Conservation (phyloP, 2,329 filamentous ascomycete species). For the Ophiostoma piceae region DNA sequence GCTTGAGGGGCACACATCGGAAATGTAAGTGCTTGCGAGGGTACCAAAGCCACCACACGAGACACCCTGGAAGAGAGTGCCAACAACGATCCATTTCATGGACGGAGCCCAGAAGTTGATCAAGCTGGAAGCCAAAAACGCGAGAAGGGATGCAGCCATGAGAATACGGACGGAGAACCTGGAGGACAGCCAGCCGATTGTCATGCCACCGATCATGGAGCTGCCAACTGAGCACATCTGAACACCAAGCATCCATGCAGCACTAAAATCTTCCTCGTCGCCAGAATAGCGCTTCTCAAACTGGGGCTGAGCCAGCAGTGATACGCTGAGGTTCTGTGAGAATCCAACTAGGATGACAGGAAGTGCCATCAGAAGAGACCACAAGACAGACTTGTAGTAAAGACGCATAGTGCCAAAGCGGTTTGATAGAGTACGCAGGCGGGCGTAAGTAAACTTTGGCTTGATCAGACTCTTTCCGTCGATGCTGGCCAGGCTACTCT, state of each 20-base stretch:
- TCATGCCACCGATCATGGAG: constrained; percentile 26
- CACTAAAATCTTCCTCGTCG: constrained; percentile 23
- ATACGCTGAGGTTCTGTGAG: constrained; percentile 27
- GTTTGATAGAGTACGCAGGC: not conserved
- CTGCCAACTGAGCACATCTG: constrained; percentile 28
- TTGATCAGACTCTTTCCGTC: constrained; percentile 12
- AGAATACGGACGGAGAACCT: constrained; percentile 21
- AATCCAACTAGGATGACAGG: constrained; percentile 29
- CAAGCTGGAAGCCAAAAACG: constrained; percentile 24
- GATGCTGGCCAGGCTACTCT: not conserved
- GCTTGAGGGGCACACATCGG: constrained; percentile 27
- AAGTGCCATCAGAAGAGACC: constrained; percentile 27
- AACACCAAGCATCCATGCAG: constrained; percentile 27
- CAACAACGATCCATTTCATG: constrained; percentile 26
- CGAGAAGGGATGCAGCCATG: constrained; percentile 20
- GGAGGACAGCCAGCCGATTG: constrained; percentile 27
- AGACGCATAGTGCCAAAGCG: constrained; percentile 10
- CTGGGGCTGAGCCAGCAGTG: constrained; percentile 29
- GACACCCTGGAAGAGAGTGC: constrained; percentile 28
- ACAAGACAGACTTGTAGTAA: constrained; percentile 25
- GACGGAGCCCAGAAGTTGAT: constrained; percentile 27
- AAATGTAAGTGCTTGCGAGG: constrained; percentile 27
- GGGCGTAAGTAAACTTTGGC: not conserved
- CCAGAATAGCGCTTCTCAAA: constrained; percentile 31
- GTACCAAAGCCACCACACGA: constrained; percentile 28